phyloP scores from a whole-genome alignment of 2,329 filamentous ascomycete genomes.

The Trichoderma aggressivum region DNA sequence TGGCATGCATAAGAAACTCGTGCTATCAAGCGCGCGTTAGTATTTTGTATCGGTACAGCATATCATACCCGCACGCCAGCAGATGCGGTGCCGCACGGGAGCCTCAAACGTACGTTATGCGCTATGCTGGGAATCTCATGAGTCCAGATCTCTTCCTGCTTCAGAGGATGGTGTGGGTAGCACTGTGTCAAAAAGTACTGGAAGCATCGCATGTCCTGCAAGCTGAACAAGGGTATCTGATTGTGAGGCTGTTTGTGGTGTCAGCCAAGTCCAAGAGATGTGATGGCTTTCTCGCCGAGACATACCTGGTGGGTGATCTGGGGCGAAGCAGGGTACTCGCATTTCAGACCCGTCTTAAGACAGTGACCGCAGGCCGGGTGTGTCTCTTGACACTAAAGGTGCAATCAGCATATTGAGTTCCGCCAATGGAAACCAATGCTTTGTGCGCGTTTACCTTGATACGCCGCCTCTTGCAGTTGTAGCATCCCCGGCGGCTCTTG shows the following conservation, averaged over 20 bases:
- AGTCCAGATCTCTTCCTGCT: constrained; percentile 64
- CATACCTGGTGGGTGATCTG: constrained; percentile 50
- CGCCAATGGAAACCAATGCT: not conserved
- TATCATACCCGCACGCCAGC: not conserved
- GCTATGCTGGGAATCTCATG: constrained; percentile 65
- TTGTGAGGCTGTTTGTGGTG: constrained; percentile 45
- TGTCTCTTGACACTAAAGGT: constrained; percentile 61
- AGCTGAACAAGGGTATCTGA: constrained; percentile 56
- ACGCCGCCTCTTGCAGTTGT: constrained; percentile 63
- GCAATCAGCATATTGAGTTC: not conserved
- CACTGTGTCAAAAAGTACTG: constrained; percentile 62
- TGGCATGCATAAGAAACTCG: constrained; percentile 67
- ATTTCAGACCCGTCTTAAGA: constrained; percentile 57
- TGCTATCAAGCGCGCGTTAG: constrained; percentile 39
- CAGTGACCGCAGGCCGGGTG: constrained; percentile 62
- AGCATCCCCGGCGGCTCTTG: constrained; percentile 63
- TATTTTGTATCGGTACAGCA: too few relatives aligned
- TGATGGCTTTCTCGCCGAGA: not conserved
- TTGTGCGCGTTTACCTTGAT: constrained; percentile 50
- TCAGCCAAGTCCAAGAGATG: not conserved
- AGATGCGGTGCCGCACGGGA: not conserved
- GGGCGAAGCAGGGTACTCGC: constrained; percentile 56
- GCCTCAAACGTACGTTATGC: constrained; percentile 50
- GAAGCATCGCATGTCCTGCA: constrained; percentile 66
- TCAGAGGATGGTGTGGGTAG: constrained; percentile 62